phyloP scores from a whole-genome alignment of 179 eudicot species.

The Corrigiola litoralis region DNA sequence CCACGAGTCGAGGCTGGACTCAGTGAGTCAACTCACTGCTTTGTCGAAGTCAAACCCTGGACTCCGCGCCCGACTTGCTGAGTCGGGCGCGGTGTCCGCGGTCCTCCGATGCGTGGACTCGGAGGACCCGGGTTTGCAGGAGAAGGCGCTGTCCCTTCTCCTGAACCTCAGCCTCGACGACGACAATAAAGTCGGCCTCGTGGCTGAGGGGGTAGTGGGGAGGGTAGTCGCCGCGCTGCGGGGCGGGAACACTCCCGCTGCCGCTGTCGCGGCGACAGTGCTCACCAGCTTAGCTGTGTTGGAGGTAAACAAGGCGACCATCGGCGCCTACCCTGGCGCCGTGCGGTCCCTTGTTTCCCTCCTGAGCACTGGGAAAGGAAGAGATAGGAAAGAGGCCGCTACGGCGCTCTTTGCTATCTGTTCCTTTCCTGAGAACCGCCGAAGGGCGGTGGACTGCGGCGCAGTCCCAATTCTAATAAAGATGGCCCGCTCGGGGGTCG shows the following conservation, averaged over 20 bases:
- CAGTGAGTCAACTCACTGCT: slow-evolving; percentile 38
- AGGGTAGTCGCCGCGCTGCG: slow-evolving; percentile 42
- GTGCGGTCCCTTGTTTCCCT: slow-evolving; percentile 53
- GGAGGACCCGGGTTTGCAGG: slow-evolving; percentile 33
- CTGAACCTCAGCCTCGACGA: slow-evolving; percentile 67
- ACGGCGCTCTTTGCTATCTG: slow-evolving; percentile 72
- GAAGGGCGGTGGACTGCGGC: slow-evolving; percentile 54
- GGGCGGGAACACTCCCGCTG: slow-evolving; percentile 14
- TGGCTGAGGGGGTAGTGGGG: slow-evolving; percentile 81
- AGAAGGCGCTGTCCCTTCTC: slow-evolving; percentile 50
- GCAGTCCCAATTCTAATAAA: slow-evolving; percentile 45
- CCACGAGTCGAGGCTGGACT: slow-evolving; percentile 21
- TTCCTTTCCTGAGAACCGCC: slow-evolving; percentile 67
- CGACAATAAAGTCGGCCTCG: slow-evolving; percentile 75
- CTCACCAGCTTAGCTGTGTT: slow-evolving; percentile 77
- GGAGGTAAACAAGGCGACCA: slow-evolving; percentile 87
- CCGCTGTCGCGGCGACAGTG: slow-evolving; percentile 77
- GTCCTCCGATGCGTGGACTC: slow-evolving; percentile 40
- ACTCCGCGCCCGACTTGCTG: slow-evolving; percentile 48
- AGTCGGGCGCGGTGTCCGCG: slow-evolving; percentile 51
- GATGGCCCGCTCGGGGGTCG: slow-evolving; percentile 49
- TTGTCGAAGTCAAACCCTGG: slow-evolving; percentile 48
- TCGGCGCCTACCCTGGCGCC: slow-evolving; percentile 75
- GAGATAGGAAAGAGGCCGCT: slow-evolving; percentile 82
- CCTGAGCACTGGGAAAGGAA: slow-evolving; percentile 37